Evolutionary conservation across 805 yeast genomes (phyloP).

Genomic region (Saturnispora sekii): DNA sequence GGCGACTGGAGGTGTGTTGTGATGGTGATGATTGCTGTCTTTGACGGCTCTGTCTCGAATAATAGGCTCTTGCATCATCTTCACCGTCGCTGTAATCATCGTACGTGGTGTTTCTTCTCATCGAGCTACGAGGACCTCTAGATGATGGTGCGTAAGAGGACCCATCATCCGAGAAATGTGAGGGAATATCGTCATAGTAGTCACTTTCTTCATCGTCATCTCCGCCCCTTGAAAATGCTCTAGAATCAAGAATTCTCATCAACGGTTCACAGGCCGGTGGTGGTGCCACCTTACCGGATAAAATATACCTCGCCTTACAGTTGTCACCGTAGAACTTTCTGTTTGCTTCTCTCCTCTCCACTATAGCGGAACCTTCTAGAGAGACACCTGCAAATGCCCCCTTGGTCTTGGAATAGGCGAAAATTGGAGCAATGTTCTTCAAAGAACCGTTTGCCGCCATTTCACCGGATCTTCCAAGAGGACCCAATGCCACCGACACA

Average conservation of each 20-base stretch:
- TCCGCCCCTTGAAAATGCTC: conserved; percentile 58
- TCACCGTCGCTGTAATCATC: conserved; percentile 26
- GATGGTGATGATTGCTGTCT: neutral
- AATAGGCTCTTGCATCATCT: conserved; percentile 12
- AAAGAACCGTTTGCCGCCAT: conserved; percentile 93
- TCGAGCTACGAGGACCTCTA: conserved; percentile 7
- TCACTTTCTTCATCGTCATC: conserved; percentile 45
- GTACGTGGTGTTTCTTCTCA: conserved; percentile 13
- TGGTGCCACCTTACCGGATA: conserved; percentile 81
- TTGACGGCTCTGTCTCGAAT: conserved; percentile 9
- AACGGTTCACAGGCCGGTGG: conserved; percentile 87
- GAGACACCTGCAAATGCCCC: conserved; percentile 98
- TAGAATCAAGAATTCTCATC: conserved; percentile 74
- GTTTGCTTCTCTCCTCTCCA: conserved; percentile 97
- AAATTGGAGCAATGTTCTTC: conserved; percentile 80
- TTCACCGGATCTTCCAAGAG: conserved; percentile 94
- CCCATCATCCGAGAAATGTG: conserved; percentile 50
- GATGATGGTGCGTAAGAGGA: conserved; percentile 28
- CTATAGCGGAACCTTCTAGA: conserved; percentile 87
- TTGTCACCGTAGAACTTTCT: conserved; percentile 85
- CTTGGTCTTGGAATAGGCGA: conserved; percentile 89
- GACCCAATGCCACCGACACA: conserved; percentile 94
- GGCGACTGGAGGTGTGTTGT: neutral
- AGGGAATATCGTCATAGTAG: conserved; percentile 69
- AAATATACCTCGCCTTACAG: conserved; percentile 79